Evolutionary conservation across 345 rosid genomes (phyloP).

Genomic region (Reutealis trisperma): DNA sequence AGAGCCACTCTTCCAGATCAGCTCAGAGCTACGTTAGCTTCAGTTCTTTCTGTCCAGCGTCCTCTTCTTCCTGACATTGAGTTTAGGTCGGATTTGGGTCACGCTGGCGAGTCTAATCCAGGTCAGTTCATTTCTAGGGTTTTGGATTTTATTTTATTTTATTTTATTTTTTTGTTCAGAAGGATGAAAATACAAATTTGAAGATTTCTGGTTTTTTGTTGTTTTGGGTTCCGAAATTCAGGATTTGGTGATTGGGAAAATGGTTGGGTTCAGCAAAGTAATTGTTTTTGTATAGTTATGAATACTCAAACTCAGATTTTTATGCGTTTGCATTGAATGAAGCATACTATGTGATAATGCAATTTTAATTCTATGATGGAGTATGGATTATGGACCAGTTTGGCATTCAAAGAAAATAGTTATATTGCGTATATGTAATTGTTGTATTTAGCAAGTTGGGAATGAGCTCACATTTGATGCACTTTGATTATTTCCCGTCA

Average conservation of each 20-base stretch:
- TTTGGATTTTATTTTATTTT: too few relatives aligned
- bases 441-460: not conserved
- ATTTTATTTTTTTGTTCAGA: not conserved
- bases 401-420: not conserved
- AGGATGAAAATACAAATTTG: not conserved
- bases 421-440: not conserved
- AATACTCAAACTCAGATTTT: too few relatives aligned
- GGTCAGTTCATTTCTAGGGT: conserved; percentile 40
- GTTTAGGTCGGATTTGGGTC: conserved; percentile 41
- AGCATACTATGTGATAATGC: not conserved
- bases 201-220: not conserved
- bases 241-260: not conserved
- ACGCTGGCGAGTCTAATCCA: conserved; percentile 31
- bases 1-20: conserved; percentile 66
- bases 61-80: conserved; percentile 29
- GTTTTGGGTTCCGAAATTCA: not conserved
- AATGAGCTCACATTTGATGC: not conserved
- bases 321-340: not conserved
- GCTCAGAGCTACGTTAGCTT: conserved; percentile 50
- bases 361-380: not conserved
- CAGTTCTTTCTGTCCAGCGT: conserved; percentile 48
- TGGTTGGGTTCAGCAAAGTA: not conserved
- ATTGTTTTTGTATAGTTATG: too few relatives aligned
- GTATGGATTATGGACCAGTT: not conserved
- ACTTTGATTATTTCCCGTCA: not conserved